Base-by-base conservation (phyloP, 208 protist species). In the Crithidia sp. region DNA sequence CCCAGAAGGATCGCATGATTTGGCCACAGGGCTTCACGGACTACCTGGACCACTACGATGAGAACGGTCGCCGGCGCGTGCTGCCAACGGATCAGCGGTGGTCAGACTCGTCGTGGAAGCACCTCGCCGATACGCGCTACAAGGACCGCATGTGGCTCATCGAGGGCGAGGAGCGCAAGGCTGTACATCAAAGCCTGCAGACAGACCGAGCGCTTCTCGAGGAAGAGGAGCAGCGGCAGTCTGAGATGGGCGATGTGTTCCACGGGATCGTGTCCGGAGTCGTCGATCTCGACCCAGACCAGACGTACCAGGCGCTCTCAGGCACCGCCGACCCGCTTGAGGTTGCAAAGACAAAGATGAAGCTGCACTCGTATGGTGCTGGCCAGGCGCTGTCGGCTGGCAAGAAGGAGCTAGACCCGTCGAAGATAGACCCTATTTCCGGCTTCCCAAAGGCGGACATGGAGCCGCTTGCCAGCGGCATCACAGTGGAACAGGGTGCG, bases 1-100 rank as follows among this genome's bases (percentile, higher is more conserved):
- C 92, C 60, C 88, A 97, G 71, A 91, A 91, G 69, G 92, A 97
- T 74, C 88, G 92, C 61, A 91, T 97, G 88, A 94, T 97, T 54
- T 97, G 92, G 89, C 92, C 92, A 49, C 92, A 97, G 56, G 90
- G 92, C 36, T 97, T 93, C 81, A 97, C 92, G 7, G 92, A 97
- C 76, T 95, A 97, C 80, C 83, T 97, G 40, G 92, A 97, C 61
- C 88, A 95, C 77, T 97, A 97, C 79, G 92, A 97, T 69, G 88
- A 89, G 64, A 76, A 94, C 59, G 90, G 92, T 41, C 86, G 90
- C 41, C 86, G 90, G 12, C 88, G 92, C 45, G 89, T 94, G 56
- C 76, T 97, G 68, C 92, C 92, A 2, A 90, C 84, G 2, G 92
- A 93, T 67, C 88, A 95, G 77, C 88, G 89, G 12, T 96, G 92